Evolutionary conservation across 129 eudicot species (phyloP).

Genomic region (Scalesia atractyloides): DNA sequence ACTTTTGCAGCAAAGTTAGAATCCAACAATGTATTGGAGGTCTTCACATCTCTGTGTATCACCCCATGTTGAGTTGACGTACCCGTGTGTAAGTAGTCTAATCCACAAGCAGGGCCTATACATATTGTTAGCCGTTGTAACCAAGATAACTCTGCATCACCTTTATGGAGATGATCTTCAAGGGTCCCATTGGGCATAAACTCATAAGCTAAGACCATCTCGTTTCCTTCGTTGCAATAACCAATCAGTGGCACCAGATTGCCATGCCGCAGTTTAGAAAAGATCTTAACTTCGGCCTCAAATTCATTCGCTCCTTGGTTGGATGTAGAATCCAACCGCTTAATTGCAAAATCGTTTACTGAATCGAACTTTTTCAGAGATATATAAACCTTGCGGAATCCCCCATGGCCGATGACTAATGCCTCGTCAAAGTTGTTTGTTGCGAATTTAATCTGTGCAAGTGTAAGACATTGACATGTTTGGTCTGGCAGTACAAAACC

Average conservation of each 20-base stretch:
- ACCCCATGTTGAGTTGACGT: slow-evolving; percentile 34
- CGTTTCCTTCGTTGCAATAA: slow-evolving; percentile 26
- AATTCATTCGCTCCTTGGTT: slow-evolving; percentile 27
- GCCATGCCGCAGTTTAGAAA: slow-evolving; percentile 37
- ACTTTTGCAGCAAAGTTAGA: slow-evolving; percentile 39
- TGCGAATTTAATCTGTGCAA: slow-evolving; percentile 23
- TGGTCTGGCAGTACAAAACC: slow-evolving; percentile 17
- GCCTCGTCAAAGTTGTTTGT: slow-evolving; percentile 28
- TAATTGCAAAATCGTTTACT: slow-evolving; percentile 20
- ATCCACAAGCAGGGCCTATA: slow-evolving; percentile 55
- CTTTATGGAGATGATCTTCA: slow-evolving; percentile 22
- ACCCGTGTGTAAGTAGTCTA: slow-evolving; percentile 55
- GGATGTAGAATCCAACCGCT: slow-evolving; percentile 28
- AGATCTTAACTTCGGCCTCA: slow-evolving; percentile 23
- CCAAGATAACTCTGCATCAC: slow-evolving; percentile 38
- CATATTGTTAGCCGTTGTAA: slow-evolving; percentile 40
- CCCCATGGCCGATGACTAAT: slow-evolving; percentile 30
- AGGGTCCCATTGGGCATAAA: slow-evolving; percentile 38
- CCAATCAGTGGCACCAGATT: slow-evolving; percentile 37
- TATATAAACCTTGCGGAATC: slow-evolving; percentile 34
- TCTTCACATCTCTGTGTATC: slow-evolving; percentile 56
- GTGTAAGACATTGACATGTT: slow-evolving; percentile 14
- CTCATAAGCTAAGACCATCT: slow-evolving; percentile 31
- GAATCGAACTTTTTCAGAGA: slow-evolving; percentile 1
- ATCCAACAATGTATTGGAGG: slow-evolving; percentile 49